Evolutionary conservation across 208 protist genomes (phyloP), one percentile per base, ranked within the genome.

Genomic region (Kentomonas sorsogonicus): DNA sequence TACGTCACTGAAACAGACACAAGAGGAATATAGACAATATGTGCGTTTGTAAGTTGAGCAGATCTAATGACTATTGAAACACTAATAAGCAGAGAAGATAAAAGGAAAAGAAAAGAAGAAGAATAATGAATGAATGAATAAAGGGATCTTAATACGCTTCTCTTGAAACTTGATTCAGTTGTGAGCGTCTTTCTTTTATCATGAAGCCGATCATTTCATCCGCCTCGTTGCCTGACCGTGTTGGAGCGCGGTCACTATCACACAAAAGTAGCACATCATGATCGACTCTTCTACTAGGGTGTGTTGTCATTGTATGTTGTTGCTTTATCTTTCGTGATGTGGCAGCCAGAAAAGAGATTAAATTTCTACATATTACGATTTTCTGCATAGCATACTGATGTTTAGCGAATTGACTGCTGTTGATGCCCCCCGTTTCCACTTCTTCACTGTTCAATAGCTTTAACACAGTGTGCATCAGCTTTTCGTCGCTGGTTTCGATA

Each of bases 401-500:
- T n/a, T n/a, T n/a, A n/a, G n/a, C n/a, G n/a, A n/a, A n/a, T n/a
- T n/a, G n/a, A n/a, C n/a, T n/a, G n/a, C n/a, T n/a, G n/a, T n/a
- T n/a, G n/a, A n/a, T n/a, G n/a, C n/a, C n/a, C n/a, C n/a, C n/a
- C n/a, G n/a, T n/a, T n/a, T n/a, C n/a, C n/a, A n/a, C n/a, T n/a
- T n/a, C n/a, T n/a, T n/a, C n/a, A n/a, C n/a, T n/a, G n/a, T n/a
- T n/a, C n/a, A n/a, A n/a, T n/a, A n/a, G n/a, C n/a, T n/a, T n/a
- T n/a, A n/a, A n/a, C n/a, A n/a, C n/a, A n/a, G n/a, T n/a, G n/a
- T n/a, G n/a, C n/a, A n/a, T n/a, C n/a, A 86, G 23, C 2, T 43
- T 9, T 2, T 9, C 25, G 43, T 76, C 74, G 34, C 73, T 63
- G 9, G 51, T 39, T 29, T 86, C 79, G 6, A 86, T 25, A 26